Evolutionary conservation across 345 rosid species (phyloP).

Genomic region (Leavenworthia alabamica): DNA sequence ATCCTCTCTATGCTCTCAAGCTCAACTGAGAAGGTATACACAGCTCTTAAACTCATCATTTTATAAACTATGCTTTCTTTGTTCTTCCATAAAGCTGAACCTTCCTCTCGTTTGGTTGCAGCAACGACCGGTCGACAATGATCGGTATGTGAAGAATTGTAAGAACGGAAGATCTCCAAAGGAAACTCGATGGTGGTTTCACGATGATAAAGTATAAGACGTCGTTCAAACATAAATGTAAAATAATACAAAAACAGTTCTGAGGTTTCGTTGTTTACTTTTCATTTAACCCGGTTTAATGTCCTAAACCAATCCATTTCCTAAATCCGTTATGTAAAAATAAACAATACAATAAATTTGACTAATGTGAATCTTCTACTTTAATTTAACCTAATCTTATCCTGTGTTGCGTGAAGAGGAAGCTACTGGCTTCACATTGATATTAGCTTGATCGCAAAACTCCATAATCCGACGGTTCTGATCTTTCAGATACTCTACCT

Average conservation of each 20-base stretch:
- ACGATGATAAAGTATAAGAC: slow-evolving; percentile 59
- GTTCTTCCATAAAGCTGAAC: slow-evolving; percentile 5
- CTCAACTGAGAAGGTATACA: slow-evolving; percentile 50
- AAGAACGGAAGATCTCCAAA: slow-evolving; percentile 73
- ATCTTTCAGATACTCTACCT: slow-evolving; percentile 48
- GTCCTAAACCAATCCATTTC: slow-evolving; percentile 5
- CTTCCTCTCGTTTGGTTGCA: slow-evolving; percentile 22
- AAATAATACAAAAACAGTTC: slow-evolving; percentile 14
- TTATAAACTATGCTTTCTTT: background rate
- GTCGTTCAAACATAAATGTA: slow-evolving; percentile 8
- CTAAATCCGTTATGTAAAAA: slow-evolving; percentile 14
- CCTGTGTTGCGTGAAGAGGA: slow-evolving; percentile 65
- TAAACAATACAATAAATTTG: slow-evolving; percentile 5
- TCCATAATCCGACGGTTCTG: slow-evolving; percentile 77
- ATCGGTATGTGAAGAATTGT: slow-evolving; percentile 69
- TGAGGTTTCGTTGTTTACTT: slow-evolving; percentile 24
- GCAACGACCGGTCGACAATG: slow-evolving; percentile 72
- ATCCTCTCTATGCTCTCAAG: slow-evolving; percentile 77
- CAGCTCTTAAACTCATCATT: background rate
- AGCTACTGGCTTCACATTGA: slow-evolving; percentile 80
- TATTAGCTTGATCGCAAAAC: slow-evolving; percentile 64
- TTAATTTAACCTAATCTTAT: slow-evolving; percentile 38
- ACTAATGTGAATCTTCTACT: slow-evolving; percentile 26
- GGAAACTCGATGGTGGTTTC: slow-evolving; percentile 95
- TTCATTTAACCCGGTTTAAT: slow-evolving; percentile 1